A percentile compares a stretch with the other conserved stretches of the same genome.
These are phyloP conservation scores for Aristolochia californica DNA, from an alignment of 164 flowering plant species.

Conservation along the genomic window DNA sequence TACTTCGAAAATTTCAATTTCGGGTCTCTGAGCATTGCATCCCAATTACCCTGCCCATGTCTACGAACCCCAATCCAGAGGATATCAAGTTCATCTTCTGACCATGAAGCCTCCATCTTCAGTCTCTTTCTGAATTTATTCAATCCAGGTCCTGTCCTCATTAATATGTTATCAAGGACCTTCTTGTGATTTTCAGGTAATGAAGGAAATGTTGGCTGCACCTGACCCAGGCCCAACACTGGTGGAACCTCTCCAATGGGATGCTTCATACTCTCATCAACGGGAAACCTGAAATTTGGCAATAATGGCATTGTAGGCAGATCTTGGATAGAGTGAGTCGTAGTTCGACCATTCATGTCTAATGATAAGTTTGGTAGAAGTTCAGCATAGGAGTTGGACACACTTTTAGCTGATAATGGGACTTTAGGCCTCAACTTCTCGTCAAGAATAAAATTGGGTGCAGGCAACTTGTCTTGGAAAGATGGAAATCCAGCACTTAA, in stretches of 20 bases:
- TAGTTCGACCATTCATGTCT: constrained; percentile 39
- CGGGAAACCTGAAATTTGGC: constrained; percentile 49
- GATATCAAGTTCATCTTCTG: constrained; percentile 94
- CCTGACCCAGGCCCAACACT: constrained; percentile 46
- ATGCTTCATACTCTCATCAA: constrained; percentile 33
- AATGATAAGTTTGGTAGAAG: constrained; percentile 55
- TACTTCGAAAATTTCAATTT: constrained; percentile 64
- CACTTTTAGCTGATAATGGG: constrained; percentile 29
- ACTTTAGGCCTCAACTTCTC: constrained; percentile 40
- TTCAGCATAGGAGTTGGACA: constrained; percentile 35
- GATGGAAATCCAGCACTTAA: constrained; percentile 29
- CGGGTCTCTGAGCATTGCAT: constrained; percentile 70
- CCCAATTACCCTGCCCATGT: constrained; percentile 92
- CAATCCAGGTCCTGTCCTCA: constrained; percentile 69
- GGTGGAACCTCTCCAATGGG: constrained; percentile 37
- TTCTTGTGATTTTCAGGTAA: constrained; percentile 81
- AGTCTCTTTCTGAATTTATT: constrained; percentile 37
- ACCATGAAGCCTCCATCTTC: constrained; percentile 62
- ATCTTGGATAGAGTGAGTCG: constrained; percentile 25
- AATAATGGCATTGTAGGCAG: constrained; percentile 49
- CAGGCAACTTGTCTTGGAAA: constrained; percentile 42
- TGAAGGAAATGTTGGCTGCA: constrained; percentile 39
- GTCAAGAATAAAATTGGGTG: constrained; percentile 47
- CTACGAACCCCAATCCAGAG: constrained; percentile 99
- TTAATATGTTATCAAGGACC: constrained; percentile 84